Percentiles rank a stretch among this genome's conserved stretches.
Evolutionary conservation across 139 green algal species (phyloP).

Genomic region (Volvox reticuliferus): DNA sequence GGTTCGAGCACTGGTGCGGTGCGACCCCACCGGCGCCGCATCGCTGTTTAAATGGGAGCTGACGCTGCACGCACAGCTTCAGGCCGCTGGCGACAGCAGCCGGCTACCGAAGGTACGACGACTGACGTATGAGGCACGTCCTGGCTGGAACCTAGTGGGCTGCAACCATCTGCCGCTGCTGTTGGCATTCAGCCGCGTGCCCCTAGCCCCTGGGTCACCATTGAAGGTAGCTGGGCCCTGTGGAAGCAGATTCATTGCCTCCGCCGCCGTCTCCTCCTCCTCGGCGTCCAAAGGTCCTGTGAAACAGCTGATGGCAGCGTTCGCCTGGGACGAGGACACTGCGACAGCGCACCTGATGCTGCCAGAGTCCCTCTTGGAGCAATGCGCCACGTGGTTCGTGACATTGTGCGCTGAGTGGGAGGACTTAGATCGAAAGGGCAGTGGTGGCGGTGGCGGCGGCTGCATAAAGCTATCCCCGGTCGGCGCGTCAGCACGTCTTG

Average conservation of each 20-base stretch:
- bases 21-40: constrained; percentile 10
- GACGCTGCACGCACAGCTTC: constrained; percentile 29
- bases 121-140: constrained; percentile 1
- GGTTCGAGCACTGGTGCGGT: constrained; percentile 18
- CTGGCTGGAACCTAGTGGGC: neutral
- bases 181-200: constrained; percentile 41
- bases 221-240: neutral
- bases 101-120: neutral
- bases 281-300: neutral
- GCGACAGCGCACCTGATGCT: constrained; percentile 41
- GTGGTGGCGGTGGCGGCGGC: neutral
- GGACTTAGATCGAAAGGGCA: neutral
- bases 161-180: constrained; percentile 42
- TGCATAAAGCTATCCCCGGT: neutral
- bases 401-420: constrained; percentile 26
- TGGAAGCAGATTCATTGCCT: neutral
- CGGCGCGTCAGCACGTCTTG: neutral
- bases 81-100: neutral
- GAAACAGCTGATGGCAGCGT: constrained; percentile 45
- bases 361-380: neutral
- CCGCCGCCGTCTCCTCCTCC: too few relatives aligned
- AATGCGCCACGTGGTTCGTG: constrained; percentile 27
- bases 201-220: neutral
- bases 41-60: constrained; percentile 52
- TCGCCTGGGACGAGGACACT: constrained; percentile 47